Conservation (phyloP, 345 rosid genomes). For the Citropsis articulata region DNA sequence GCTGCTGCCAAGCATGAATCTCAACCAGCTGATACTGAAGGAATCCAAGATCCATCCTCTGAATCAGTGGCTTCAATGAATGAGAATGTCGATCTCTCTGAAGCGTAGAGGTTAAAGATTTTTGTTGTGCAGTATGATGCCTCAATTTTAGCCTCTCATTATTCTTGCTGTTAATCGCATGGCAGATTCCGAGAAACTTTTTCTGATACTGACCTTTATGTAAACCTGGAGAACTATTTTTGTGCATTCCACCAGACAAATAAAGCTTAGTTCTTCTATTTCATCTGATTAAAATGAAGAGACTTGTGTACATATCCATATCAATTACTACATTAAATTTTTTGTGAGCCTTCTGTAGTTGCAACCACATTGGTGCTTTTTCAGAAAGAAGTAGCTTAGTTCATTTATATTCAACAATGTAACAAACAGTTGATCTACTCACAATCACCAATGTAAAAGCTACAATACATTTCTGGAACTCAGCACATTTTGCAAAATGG, state of each 20-base stretch:
- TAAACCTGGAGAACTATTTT: neutral
- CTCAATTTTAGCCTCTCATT: neutral
- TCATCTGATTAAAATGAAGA: neutral
- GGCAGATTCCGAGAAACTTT: neutral
- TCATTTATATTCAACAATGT: neutral
- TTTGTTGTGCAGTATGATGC: neutral
- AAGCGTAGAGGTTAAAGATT: slow-evolving; percentile 35
- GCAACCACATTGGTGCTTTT: neutral
- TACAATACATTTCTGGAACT: neutral
- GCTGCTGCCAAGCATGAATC: slow-evolving; percentile 96
- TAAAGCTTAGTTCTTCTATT: neutral
- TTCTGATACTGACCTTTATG: slow-evolving; percentile 3
- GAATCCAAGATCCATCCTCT: slow-evolving; percentile 34
- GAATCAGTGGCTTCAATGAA: slow-evolving; percentile 27
- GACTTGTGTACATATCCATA: neutral
- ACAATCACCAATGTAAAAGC: neutral
- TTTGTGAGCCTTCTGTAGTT: neutral
- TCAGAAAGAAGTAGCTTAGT: neutral
- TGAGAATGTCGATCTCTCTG: slow-evolving; percentile 49
- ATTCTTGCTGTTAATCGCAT: slow-evolving; percentile 9
- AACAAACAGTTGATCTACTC: neutral
- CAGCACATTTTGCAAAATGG: neutral
- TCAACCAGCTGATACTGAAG: slow-evolving; percentile 65
- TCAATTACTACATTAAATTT: neutral
- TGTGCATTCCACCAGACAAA: neutral